Evolutionary conservation across 225 moss, liverwort and hornwort species (phyloP).

Genomic region (Straminergon stramineum): DNA sequence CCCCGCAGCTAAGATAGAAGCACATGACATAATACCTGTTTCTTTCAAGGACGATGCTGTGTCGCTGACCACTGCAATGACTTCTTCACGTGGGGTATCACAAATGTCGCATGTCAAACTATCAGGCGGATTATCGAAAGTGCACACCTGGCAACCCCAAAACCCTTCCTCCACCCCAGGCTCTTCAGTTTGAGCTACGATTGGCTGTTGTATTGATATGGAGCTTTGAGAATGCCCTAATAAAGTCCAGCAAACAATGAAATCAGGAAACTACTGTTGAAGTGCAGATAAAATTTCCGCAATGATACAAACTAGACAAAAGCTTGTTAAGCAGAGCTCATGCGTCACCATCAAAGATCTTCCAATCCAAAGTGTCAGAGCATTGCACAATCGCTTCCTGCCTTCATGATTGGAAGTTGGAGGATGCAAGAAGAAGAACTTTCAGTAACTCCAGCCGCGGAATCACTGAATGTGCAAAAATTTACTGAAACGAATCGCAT

Average conservation of each 20-base stretch:
- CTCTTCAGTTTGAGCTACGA: not conserved
- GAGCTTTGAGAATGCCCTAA: constrained; percentile 1
- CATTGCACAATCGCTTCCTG: not conserved
- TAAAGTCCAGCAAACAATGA: not conserved
- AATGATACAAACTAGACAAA: not conserved
- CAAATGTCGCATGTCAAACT: constrained; percentile 41
- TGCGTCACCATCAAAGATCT: not conserved
- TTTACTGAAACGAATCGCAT: not conserved
- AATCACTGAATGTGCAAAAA: not conserved
- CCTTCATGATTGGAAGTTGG: not conserved
- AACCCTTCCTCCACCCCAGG: constrained; percentile 15
- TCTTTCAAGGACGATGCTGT: constrained; percentile 1
- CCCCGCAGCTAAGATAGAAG: not conserved
- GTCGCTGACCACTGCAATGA: not conserved
- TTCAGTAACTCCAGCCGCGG: not conserved
- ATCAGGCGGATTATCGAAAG: constrained; percentile 41
- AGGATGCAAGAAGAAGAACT: not conserved
- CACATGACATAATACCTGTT: constrained; percentile 12
- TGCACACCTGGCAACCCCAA: constrained; percentile 46
- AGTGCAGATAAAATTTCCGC: not conserved
- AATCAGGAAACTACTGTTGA: not conserved
- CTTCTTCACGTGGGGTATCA: constrained; percentile 26
- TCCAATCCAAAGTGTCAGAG: not conserved
- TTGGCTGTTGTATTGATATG: not conserved
- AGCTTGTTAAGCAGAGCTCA: not conserved